Conservation (phyloP, 1,284 basidiomycete genomes). For the Pseudozyma tsukubaensis region DNA sequence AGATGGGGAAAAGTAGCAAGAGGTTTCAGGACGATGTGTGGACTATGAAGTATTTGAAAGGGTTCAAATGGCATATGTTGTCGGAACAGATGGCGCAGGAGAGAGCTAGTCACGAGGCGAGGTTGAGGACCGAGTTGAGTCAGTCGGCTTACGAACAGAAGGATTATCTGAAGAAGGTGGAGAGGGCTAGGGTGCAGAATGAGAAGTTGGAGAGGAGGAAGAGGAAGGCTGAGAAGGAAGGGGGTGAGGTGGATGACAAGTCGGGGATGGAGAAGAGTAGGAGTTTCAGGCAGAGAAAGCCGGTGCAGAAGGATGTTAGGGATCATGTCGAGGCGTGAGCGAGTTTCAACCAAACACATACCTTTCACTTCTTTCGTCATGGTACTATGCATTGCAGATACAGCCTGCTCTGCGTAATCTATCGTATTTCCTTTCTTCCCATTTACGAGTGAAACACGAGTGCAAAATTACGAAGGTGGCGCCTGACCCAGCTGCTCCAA, state of each 20-base stretch:
- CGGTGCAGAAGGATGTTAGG: conserved; percentile 60
- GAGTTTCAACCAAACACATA: neutral
- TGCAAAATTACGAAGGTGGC: neutral
- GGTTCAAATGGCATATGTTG: conserved; percentile 99
- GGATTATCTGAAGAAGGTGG: conserved; percentile 93
- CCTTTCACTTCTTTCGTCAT: neutral
- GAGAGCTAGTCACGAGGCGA: conserved; percentile 85
- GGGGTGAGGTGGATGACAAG: conserved; percentile 23
- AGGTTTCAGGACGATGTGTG: conserved; percentile 94
- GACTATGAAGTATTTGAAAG: conserved; percentile 99
- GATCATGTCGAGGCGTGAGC: conserved; percentile 42
- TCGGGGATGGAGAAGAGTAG: conserved; percentile 39
- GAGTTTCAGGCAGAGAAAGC: conserved; percentile 62
- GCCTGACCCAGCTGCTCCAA: conserved; percentile 29
- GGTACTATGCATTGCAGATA: neutral
- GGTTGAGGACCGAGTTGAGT: conserved; percentile 89
- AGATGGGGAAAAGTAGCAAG: conserved; percentile 51
- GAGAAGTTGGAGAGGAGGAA: conserved; percentile 79
- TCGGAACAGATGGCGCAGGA: conserved; percentile 98
- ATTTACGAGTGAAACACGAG: neutral
- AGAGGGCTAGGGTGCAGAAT: conserved; percentile 87
- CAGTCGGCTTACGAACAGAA: conserved; percentile 89
- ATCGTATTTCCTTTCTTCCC: neutral
- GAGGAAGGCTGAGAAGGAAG: conserved; percentile 36
- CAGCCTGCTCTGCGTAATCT: neutral